These are phyloP conservation scores for Vararia minispora DNA, from an alignment of 768 basidiomycete species.

Conservation along the genomic window DNA sequence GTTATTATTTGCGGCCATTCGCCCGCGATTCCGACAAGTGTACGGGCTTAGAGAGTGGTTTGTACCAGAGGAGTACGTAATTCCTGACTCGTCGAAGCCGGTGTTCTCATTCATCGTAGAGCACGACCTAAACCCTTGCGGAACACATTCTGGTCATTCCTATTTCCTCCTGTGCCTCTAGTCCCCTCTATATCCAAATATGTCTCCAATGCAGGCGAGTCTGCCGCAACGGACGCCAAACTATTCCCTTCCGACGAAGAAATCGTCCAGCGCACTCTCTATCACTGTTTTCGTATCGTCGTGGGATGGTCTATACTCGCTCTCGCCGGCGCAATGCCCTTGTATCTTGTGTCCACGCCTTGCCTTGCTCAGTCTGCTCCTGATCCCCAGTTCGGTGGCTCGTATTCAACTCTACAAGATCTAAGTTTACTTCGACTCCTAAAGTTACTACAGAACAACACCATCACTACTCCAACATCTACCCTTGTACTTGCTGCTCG, in stretches of 20 bases:
- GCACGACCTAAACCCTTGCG: conserved; percentile 54
- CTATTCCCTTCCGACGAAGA: conserved; percentile 69
- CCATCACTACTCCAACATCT: conserved; percentile 21
- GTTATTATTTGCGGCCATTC: conserved; percentile 55
- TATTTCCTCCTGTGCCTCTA: conserved; percentile 59
- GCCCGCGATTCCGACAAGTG: conserved; percentile 61
- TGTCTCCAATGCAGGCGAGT: conserved; percentile 42
- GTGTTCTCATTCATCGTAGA: conserved; percentile 24
- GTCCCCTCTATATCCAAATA: conserved; percentile 48
- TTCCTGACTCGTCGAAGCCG: background rate
- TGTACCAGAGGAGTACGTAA: conserved; percentile 51
- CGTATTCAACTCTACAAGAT: conserved; percentile 61
- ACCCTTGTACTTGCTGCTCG: conserved; percentile 22
- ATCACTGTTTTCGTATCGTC: conserved; percentile 51
- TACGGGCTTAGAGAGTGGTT: conserved; percentile 75
- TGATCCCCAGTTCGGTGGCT: conserved; percentile 37
- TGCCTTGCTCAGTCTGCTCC: conserved; percentile 48
- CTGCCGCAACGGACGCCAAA: conserved; percentile 35
- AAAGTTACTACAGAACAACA: conserved; percentile 39
- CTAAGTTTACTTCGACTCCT: conserved; percentile 69
- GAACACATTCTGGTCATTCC: conserved; percentile 50
- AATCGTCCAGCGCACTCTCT: conserved; percentile 59
- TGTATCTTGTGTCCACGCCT: conserved; percentile 59
- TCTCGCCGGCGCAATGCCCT: conserved; percentile 58
- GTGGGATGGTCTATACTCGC: conserved; percentile 60